Evolutionary conservation across 2,329 filamentous ascomycete species (phyloP).

Genomic region (Pyricularia sp.): DNA sequence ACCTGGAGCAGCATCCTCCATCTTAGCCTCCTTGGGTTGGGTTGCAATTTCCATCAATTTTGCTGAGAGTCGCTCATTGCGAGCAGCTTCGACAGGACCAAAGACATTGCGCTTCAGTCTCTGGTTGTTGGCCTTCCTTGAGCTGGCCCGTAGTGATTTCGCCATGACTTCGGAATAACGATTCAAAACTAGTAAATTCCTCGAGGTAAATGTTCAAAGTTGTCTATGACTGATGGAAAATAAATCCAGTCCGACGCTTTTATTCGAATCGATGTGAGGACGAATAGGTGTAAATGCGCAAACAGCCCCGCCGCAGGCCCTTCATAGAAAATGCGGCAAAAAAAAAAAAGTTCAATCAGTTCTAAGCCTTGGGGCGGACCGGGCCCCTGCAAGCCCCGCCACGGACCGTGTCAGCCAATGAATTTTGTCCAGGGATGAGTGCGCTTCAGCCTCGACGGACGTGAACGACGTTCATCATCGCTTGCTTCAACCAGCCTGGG

Average conservation of each 20-base stretch:
- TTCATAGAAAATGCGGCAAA: not conserved
- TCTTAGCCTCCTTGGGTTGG: slow-evolving; percentile 48
- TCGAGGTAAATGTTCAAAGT: too few relatives aligned
- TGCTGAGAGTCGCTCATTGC: slow-evolving; percentile 70
- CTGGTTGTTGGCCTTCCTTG: slow-evolving; percentile 70
- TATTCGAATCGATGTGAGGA: not conserved
- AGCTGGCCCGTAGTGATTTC: slow-evolving; percentile 69
- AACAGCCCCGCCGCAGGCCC: not conserved
- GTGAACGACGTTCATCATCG: not conserved
- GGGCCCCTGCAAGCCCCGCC: not conserved
- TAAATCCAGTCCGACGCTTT: not conserved
- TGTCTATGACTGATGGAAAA: not conserved
- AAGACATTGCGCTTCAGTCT: slow-evolving; percentile 72
- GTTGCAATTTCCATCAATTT: slow-evolving; percentile 72
- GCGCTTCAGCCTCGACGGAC: not conserved
- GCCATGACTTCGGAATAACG: slow-evolving; percentile 47
- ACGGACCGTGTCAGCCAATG: not conserved
- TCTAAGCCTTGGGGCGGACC: not conserved
- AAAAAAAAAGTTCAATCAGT: not conserved
- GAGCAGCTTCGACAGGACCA: slow-evolving; percentile 65
- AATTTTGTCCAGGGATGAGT: not conserved
- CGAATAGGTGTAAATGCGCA: not conserved
- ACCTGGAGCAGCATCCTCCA: slow-evolving; percentile 10
- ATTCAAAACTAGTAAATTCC: not conserved
- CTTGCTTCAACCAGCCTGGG: not conserved